A percentile compares a stretch with the other conserved stretches of the same genome.
These are phyloP conservation scores for Lentinus polychrous DNA, from an alignment of 1,284 basidiomycete genomes.

Conservation along the genomic window DNA sequence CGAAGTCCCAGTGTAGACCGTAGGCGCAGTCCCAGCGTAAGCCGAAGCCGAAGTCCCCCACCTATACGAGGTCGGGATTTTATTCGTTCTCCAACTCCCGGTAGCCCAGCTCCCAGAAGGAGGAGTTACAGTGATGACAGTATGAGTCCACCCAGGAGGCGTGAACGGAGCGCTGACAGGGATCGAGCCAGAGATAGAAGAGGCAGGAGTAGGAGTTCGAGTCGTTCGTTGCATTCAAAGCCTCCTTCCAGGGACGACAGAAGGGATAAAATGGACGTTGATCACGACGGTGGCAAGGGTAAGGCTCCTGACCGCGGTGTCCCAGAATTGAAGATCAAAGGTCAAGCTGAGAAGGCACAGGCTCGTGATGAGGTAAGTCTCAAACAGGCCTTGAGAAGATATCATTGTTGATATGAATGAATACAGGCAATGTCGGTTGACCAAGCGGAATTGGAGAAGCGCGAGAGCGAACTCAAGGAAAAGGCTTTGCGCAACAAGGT, in stretches of 20 bases:
- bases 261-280: constrained; percentile 38
- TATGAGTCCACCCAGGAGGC: constrained; percentile 17
- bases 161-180: constrained; percentile 12
- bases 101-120: constrained; percentile 30
- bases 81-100: too few species aligned
- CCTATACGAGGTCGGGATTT: constrained; percentile 13
- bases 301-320: constrained; percentile 8
- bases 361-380: constrained; percentile 23
- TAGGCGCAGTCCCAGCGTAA: constrained; percentile 18
- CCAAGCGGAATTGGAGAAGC: constrained; percentile 36
- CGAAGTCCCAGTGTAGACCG: constrained; percentile 14
- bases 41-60: constrained; percentile 19
- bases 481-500: constrained; percentile 76
- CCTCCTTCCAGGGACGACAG: constrained; percentile 2
- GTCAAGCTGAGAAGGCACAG: constrained; percentile 52
- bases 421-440: constrained; percentile 10
- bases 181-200: constrained; percentile 14
- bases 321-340: constrained; percentile 64
- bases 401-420: constrained; percentile 9
- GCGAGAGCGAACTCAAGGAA: constrained; percentile 73
- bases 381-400: too few species aligned
- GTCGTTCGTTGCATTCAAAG: constrained; percentile 13
- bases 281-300: constrained; percentile 18
- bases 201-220: constrained; percentile 2
- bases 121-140: constrained; percentile 24